Evolutionary conservation across 1,284 basidiomycete genomes (phyloP).

Genomic region (Leccinum pallidistipes): DNA sequence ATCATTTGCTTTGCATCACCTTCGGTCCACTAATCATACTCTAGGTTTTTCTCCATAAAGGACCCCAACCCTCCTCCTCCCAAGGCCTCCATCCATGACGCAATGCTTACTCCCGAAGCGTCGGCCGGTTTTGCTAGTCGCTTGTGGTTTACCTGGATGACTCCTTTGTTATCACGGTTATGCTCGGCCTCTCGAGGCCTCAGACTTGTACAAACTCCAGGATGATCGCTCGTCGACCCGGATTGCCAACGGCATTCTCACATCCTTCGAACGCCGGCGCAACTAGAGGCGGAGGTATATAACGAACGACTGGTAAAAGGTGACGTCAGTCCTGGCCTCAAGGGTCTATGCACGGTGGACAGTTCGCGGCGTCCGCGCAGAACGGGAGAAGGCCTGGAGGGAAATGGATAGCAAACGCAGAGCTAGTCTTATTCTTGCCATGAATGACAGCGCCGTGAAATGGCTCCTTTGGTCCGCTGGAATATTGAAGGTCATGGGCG

Average conservation of each 20-base stretch:
- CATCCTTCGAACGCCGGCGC: conserved; percentile 65
- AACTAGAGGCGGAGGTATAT: conserved; percentile 64
- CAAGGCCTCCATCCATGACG: conserved; percentile 45
- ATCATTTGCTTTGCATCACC: no score
- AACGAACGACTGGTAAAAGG: conserved; percentile 67
- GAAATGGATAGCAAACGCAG: conserved; percentile 61
- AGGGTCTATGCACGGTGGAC: conserved; percentile 63
- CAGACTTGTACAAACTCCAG: conserved; percentile 85
- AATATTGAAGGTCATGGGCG: conserved; percentile 72
- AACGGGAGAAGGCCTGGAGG: conserved; percentile 64
- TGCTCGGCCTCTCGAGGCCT: conserved; percentile 75
- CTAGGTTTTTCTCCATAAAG: conserved; percentile 20
- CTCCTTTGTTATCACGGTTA: conserved; percentile 68
- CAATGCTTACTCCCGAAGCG: conserved; percentile 47
- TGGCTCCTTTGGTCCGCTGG: conserved; percentile 85
- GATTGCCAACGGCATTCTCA: conserved; percentile 63
- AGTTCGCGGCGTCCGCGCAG: conserved; percentile 50
- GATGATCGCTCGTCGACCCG: conserved; percentile 55
- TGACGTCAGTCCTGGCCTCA: conserved; percentile 58
- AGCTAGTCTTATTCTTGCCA: conserved; percentile 70
- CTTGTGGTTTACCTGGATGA: conserved; percentile 70
- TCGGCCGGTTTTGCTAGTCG: conserved; percentile 43
- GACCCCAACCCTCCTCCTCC: conserved; percentile 39
- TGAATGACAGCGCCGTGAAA: conserved; percentile 83
- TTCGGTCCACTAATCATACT: conserved; percentile 1